phyloP scores from a whole-genome alignment of 352 stramenopile species.

The Phytophthora tentaculata region DNA sequence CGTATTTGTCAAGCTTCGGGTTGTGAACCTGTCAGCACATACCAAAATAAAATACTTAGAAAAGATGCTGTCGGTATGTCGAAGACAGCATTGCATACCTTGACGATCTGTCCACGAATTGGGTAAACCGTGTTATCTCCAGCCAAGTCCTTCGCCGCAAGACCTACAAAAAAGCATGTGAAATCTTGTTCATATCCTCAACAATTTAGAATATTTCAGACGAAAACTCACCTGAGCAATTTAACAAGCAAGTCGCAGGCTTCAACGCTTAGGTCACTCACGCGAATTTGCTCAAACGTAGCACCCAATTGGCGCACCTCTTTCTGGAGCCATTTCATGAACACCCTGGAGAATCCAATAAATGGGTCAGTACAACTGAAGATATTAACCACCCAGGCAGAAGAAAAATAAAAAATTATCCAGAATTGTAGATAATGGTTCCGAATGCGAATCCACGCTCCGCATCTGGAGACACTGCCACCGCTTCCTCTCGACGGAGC shows the following conservation, averaged over 20 bases:
- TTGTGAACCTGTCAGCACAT: constrained; percentile 35
- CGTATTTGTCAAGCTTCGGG: constrained; percentile 56
- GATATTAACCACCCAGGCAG: not conserved
- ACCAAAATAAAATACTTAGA: constrained; percentile 3
- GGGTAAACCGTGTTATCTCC: constrained; percentile 53
- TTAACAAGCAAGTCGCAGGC: constrained; percentile 61
- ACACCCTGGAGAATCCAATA: constrained; percentile 32
- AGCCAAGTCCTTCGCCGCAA: constrained; percentile 51
- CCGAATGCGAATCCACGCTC: constrained; percentile 59
- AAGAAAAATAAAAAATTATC: not conserved
- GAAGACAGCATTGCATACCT: constrained; percentile 24
- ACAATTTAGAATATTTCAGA: not conserved
- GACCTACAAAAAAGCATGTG: constrained; percentile 21
- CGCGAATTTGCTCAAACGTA: constrained; percentile 49
- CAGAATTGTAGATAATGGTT: constrained; percentile 68
- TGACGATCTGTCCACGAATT: constrained; percentile 73
- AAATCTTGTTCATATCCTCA: not conserved
- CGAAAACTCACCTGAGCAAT: constrained; percentile 55
- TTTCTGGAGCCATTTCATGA: constrained; percentile 59
- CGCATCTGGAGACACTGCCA: constrained; percentile 41
- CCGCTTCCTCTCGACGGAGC: constrained; percentile 47
- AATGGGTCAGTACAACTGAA: not conserved
- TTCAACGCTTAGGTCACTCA: constrained; percentile 45
- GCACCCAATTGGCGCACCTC: constrained; percentile 57
- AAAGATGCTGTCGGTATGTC: too few species aligned